A percentile compares a stretch with the other conserved stretches of the same genome.
phyloP scores from a whole-genome alignment of 1,284 basidiomycete genomes.

The Vanrija pseudolonga region DNA sequence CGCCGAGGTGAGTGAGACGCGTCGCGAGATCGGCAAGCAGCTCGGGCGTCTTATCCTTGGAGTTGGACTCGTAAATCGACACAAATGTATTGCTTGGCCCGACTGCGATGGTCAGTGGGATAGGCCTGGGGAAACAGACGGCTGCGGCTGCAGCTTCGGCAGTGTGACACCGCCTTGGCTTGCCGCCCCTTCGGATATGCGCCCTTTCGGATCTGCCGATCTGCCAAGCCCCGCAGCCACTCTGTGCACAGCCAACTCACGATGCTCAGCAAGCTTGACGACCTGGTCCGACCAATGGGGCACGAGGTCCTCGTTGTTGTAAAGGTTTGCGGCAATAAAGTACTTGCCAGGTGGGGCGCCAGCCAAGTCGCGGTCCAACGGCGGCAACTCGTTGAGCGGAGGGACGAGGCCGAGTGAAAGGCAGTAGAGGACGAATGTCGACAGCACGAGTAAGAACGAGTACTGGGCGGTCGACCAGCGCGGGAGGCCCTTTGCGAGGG shows the following conservation, averaged over 20 bases:
- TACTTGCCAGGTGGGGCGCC: constrained; percentile 10
- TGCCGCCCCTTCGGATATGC: too few relatives aligned
- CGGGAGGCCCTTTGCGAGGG: not conserved
- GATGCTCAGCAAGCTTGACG: constrained; percentile 18
- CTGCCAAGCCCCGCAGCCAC: too few relatives aligned
- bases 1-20: constrained; percentile 38
- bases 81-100: constrained; percentile 57
- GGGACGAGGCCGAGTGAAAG: constrained; percentile 17
- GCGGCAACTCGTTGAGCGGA: constrained; percentile 9
- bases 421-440: constrained; percentile 17
- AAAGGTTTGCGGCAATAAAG: constrained; percentile 36
- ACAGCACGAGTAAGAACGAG: constrained; percentile 7
- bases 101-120: constrained; percentile 42
- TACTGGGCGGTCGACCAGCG: constrained; percentile 1
- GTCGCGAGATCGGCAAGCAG: constrained; percentile 49
- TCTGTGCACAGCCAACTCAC: constrained; percentile 15
- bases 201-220: too few relatives aligned
- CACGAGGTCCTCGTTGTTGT: constrained; percentile 32
- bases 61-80: constrained; percentile 59
- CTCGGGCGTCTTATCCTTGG: constrained; percentile 51
- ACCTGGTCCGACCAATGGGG: constrained; percentile 22
- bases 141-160: too few relatives aligned
- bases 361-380: constrained; percentile 2
- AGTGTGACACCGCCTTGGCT: too few relatives aligned
- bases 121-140: too few relatives aligned